Base-by-base conservation (phyloP, 352 stramenopile genomes). In the Globisporangium nagaii region DNA sequence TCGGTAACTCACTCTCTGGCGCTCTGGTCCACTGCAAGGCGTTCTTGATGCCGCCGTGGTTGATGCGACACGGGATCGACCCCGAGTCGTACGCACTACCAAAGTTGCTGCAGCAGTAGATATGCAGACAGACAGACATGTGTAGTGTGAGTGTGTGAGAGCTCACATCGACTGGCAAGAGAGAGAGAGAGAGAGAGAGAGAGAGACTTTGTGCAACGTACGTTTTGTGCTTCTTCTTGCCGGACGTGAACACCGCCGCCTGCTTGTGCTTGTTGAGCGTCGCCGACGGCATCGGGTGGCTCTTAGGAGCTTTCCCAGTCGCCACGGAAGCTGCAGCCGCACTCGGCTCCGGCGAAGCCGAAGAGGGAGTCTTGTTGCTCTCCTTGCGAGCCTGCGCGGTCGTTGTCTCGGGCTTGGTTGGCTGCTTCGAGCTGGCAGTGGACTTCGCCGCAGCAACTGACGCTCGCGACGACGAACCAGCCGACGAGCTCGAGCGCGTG, bases 221-320 rank as follows among this genome's bases (percentile, higher is more conserved):
- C 77, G 76, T 88, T 55, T 86, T 91, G 71, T 88, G 64, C 19
- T 81, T 86, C 58, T 86, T 88, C 58, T 86, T 91, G 46, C 70
- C 73, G 0, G 72, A 74, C 1, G 62, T 73, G 63, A 86, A 91
- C 27, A 88, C 76, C 0, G 79, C 65, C 1, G 81, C 79, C 47
- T 90, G 79, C 30, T 92, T 91, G 71, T 91, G 78, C 41, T 85
- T 89, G 53, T 84, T 69, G 1, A 88, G 63, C 44, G 47, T 60
- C 11, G 73, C 49, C 2, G 81, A 91, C 10, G 81, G 81, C 35
- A 91, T 47, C 7, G 66, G 66, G 4, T 77, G 60, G 7, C 50
- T 58, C 42, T 59, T 56, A 8, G 24, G 15, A 6, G 28, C 4
- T 13, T 57, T 62, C 30, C 15, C 20, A 10, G 28, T 13, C 17